phyloP scores from a whole-genome alignment of 2,329 filamentous ascomycete species.

The Aspergillus viridinutans region DNA sequence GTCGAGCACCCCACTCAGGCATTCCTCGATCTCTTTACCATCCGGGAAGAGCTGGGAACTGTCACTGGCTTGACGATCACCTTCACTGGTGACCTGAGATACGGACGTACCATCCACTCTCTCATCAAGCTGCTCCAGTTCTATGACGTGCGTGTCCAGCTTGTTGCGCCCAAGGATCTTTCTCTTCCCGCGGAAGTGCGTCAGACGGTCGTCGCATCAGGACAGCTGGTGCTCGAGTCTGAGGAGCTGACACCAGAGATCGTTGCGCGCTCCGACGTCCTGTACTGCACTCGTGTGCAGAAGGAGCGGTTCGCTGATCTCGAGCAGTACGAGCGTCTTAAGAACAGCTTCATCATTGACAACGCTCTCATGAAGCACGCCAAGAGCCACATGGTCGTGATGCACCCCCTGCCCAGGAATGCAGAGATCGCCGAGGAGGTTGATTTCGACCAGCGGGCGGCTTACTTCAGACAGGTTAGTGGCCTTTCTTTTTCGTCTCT shows the following conservation, averaged over 20 bases:
- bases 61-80: slow-evolving; percentile 95
- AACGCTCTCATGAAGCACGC: slow-evolving; percentile 85
- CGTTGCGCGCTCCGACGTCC: slow-evolving; percentile 77
- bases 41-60: slow-evolving; percentile 93
- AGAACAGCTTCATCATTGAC: slow-evolving; percentile 84
- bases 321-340: slow-evolving; percentile 78
- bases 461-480: slow-evolving; percentile 98
- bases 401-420: slow-evolving; percentile 94
- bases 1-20: slow-evolving; percentile 97
- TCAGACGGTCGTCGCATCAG: slow-evolving; percentile 65
- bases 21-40: slow-evolving; percentile 96
- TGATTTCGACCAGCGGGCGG: slow-evolving; percentile 92
- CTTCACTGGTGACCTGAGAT: slow-evolving; percentile 87
- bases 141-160: slow-evolving; percentile 91
- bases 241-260: slow-evolving; percentile 81
- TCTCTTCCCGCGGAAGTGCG: slow-evolving; percentile 71
- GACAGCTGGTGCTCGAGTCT: slow-evolving; percentile 72
- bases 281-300: slow-evolving; percentile 96
- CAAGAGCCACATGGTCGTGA: slow-evolving; percentile 87
- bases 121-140: slow-evolving; percentile 89
- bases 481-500: background rate
- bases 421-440: slow-evolving; percentile 92
- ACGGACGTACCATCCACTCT: slow-evolving; percentile 92
- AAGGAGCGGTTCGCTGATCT: slow-evolving; percentile 88
- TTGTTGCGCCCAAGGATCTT: slow-evolving; percentile 78